A percentile compares a stretch with the other conserved stretches of the same genome.
These are phyloP conservation scores for Sparassis latifolia DNA, from an alignment of 1,284 basidiomycete species.

Conservation along the genomic window DNA sequence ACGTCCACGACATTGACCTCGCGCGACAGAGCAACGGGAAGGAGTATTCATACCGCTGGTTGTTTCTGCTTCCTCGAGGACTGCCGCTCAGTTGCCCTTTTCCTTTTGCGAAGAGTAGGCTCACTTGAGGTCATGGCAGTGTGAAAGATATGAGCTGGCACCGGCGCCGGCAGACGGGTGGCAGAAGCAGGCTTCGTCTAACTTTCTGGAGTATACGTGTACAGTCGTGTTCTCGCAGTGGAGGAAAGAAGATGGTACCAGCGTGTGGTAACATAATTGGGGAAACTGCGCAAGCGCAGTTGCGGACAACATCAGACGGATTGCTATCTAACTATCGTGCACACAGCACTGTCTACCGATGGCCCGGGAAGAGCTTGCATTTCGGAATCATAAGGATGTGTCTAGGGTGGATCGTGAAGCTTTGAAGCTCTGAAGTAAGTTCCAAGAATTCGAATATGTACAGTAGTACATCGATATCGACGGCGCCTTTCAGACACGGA, in stretches of 20 bases:
- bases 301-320: too few species aligned
- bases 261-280: too few species aligned
- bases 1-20: not conserved
- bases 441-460: not conserved
- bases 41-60: not conserved
- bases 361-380: too few species aligned
- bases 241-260: not conserved
- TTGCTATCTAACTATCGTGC: too few species aligned
- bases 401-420: too few species aligned
- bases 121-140: not conserved
- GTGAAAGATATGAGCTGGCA: not conserved
- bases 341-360: too few species aligned
- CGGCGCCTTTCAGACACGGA: not conserved
- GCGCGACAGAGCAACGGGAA: not conserved
- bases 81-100: not conserved
- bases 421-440: not conserved
- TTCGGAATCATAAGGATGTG: too few species aligned
- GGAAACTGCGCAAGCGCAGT: too few species aligned
- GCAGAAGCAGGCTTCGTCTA: not conserved
- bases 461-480: not conserved
- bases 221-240: not conserved
- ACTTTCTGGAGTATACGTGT: not conserved
- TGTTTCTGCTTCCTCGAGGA: not conserved
- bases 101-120: constrained; percentile 4
- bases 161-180: not conserved